phyloP scores from a whole-genome alignment of 345 rosid species.

The Eucalyptus tenuipes region DNA sequence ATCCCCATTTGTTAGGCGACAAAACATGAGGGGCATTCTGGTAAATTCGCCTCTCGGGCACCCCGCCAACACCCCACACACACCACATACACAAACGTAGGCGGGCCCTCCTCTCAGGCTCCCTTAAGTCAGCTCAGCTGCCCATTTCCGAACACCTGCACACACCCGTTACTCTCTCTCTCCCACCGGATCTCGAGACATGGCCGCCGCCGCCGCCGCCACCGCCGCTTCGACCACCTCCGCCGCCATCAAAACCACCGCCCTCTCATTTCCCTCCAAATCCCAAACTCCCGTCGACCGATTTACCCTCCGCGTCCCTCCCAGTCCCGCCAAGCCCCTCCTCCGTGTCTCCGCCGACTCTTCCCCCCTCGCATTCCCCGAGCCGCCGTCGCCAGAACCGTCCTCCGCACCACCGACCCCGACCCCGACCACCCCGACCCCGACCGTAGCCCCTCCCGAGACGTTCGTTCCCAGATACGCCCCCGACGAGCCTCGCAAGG shows the following conservation, averaged over 20 bases:
- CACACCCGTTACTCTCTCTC: not conserved
- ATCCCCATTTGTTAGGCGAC: not conserved
- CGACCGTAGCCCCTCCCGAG: not conserved
- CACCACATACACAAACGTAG: not conserved
- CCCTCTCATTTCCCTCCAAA: not conserved
- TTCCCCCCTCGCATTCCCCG: not conserved
- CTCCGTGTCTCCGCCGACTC: slow-evolving; percentile 3
- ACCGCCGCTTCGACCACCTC: not conserved
- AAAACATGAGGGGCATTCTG: not conserved
- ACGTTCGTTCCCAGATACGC: slow-evolving; percentile 27
- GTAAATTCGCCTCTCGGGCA: not conserved
- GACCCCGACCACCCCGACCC: not conserved
- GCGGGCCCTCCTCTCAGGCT: not conserved
- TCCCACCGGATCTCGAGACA: not conserved
- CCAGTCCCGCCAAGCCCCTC: slow-evolving; percentile 7
- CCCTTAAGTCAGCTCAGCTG: not conserved
- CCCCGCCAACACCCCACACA: too few species aligned
- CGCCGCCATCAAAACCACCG: not conserved
- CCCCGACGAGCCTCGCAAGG: slow-evolving; percentile 72
- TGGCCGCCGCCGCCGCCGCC: not conserved
- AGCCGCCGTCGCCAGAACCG: not conserved
- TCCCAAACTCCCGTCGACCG: not conserved
- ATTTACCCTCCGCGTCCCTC: not conserved
- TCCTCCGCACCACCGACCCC: slow-evolving; percentile 13
- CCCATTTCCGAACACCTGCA: not conserved